Percentiles rank a stretch among this genome's conserved stretches.
phyloP scores from a whole-genome alignment of 208 protist species.

The Acanthamoeba triangularis region DNA sequence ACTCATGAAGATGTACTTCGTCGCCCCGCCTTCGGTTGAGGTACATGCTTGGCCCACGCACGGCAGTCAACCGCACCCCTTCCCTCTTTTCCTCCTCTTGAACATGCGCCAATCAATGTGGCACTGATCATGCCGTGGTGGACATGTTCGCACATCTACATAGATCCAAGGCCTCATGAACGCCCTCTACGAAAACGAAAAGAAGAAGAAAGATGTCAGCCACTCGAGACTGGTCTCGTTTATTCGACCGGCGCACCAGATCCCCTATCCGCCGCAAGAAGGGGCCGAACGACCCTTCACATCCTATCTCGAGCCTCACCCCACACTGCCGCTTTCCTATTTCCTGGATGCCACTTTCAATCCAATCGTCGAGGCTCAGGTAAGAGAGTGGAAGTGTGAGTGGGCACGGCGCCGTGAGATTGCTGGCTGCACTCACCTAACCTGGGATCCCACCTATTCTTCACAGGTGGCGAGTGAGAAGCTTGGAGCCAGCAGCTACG shows the following conservation, averaged over 20 bases:
- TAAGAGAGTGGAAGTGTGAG: background rate
- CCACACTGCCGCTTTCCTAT: background rate
- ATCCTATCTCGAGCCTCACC: background rate
- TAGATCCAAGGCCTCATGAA: conserved; percentile 65
- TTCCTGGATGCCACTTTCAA: conserved; percentile 35
- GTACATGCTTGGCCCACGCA: background rate
- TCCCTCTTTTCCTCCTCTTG: background rate
- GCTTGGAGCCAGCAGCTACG: background rate
- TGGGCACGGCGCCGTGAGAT: too few species aligned
- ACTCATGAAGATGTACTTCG: conserved; percentile 20
- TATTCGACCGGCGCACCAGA: background rate
- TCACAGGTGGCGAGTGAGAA: background rate
- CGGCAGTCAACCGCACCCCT: background rate
- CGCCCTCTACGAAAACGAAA: conserved; percentile 24
- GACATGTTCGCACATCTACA: background rate
- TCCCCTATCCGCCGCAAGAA: background rate
- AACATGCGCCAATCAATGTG: too few species aligned
- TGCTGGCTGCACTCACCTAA: background rate
- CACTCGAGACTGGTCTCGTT: background rate
- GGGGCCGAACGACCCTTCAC: background rate
- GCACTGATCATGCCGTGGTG: too few species aligned
- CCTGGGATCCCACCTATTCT: background rate
- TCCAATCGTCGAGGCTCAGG: conserved; percentile 2
- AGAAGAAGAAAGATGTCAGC: background rate
- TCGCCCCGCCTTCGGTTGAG: background rate